Evolutionary conservation across 306 rosid species (phyloP).

Genomic region (Trifolium fragiferum): DNA sequence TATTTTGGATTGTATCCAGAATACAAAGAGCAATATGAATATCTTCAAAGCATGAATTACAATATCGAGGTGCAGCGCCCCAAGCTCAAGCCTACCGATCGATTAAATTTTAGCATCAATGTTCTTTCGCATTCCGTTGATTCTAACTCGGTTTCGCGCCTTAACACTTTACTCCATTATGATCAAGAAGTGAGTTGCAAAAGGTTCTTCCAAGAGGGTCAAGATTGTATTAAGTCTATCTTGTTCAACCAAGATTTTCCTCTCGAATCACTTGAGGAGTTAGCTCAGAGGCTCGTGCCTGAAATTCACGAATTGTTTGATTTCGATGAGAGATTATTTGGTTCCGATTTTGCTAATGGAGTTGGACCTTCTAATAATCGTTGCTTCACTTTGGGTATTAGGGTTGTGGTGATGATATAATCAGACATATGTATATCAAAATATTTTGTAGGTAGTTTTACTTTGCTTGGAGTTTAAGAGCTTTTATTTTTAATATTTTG

Average conservation of each 20-base stretch:
- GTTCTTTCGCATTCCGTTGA: not conserved
- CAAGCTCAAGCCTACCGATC: not conserved
- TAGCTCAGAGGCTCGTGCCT: not conserved
- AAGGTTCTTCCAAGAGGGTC: not conserved
- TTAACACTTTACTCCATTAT: not conserved
- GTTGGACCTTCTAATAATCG: not conserved
- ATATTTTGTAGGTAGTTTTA: not conserved
- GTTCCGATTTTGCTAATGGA: not conserved
- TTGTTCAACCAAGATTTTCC: not conserved
- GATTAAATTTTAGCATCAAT: not conserved
- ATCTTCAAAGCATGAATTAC: not conserved
- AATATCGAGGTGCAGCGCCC: not conserved
- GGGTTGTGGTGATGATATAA: not conserved
- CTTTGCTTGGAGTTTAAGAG: not conserved
- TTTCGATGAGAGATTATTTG: not conserved
- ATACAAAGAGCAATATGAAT: not conserved
- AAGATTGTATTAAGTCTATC: not conserved
- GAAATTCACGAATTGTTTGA: slow-evolving; percentile 10
- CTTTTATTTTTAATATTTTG: not conserved
- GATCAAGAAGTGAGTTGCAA: not conserved
- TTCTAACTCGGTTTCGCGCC: not conserved
- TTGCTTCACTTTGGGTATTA: not conserved
- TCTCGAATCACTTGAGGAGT: not conserved
- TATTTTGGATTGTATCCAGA: not conserved
- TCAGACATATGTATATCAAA: no score